Evolutionary conservation across 1,284 basidiomycete genomes (phyloP), one percentile per base, ranked within the genome.

Genomic region (Pseudozyma tsukubaensis): DNA sequence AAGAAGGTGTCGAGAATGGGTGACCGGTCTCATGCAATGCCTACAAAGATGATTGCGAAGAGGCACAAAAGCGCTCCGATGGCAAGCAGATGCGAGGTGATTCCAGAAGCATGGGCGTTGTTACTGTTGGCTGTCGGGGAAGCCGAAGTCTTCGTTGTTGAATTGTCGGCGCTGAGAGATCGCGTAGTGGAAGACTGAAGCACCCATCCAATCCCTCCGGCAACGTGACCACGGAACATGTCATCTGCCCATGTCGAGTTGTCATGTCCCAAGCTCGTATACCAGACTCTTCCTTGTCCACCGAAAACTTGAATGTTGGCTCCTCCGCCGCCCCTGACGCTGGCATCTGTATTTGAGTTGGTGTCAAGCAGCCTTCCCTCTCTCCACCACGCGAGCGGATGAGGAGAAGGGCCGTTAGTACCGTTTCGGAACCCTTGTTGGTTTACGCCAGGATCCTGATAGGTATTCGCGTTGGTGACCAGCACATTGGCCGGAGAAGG

Each of bases 251-350:
- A 86, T 1, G 89, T 92, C 76, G 90, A 88, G 77, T 89, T 90
- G 60, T 89, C 82, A 81, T 94, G 92, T 2, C 92, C 92, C 2
- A 93, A 86, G 63, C 89, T 89, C 0, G 92, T 93, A 84, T 92
- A 93, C 85, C 91, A 93, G 69, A 91, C 91, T 45, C 92, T 88
- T n/a, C 92, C 92, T 1, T 89, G 87, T 21, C 86, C 85, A 2
- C 84, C 85, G 0, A 61, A 59, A 2, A 53, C 59, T 34, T 58
- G 50, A 29, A 74, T 64, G 43, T 56, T 54, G 47, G 68, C 69
- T 3, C 77, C 75, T 3, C 73, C 70, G 1, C 49, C 60, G 35
- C 77, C 75, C 13, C 40, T 35, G 24, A 68, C 64, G 36, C 72
- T 72, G 11, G 72, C 32, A 59, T 63, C 61, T 13, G 60, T 68